Base-by-base conservation (phyloP, 1,139 yeast species). In the Magnusiomyces clavatus region DNA sequence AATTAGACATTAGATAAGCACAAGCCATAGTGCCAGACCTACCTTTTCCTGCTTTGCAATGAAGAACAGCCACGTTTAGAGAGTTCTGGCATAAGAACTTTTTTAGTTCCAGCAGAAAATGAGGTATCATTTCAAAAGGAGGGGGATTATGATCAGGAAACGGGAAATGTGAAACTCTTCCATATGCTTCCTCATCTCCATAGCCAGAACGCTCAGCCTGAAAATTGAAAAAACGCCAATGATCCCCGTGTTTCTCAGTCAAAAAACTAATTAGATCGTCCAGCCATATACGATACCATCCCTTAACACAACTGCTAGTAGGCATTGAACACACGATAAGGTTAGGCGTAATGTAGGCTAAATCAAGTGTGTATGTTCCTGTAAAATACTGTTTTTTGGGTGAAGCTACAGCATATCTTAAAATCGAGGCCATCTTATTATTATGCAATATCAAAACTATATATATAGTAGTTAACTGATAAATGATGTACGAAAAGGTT, bases 31-130 rank as follows among this genome's bases (percentile, higher is more conserved):
- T 78, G 0, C 97, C 97, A 0, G 95, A 82, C 37, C 97, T 71
- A 0, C 97, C 97, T 64, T 88, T 90, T 0, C 97, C 97, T 54
- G 88, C 89, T 61, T 86, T 83, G 64, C 97, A 92, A 64, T 92
- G 97, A 10, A 90, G 67, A 0, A 89, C 77, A 0, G 86, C 94
- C 1, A 82, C 81, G 56, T 77, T 76, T 0, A 64, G 54, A 0
- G 63, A 50, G 38, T 64, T 62, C 4, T 60, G 58, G 1, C 56
- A 34, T 36, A 84, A 61, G 57, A 67, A 83, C 0, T 60, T 58
- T 48, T 74, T 69, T 10, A 90, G 76, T 1, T 75, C 76, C 14
- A 64, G 61, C 0, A 82, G 72, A 2, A 78, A 65, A 1, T 62
- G 58, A 1, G 77, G 64, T 14, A 90, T 62, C 13, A 77, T 60